Evolutionary conservation across 176 grass and related monocot genomes (phyloP), one percentile per base, ranked within the genome.

Genomic region (Carex myosuroides): DNA sequence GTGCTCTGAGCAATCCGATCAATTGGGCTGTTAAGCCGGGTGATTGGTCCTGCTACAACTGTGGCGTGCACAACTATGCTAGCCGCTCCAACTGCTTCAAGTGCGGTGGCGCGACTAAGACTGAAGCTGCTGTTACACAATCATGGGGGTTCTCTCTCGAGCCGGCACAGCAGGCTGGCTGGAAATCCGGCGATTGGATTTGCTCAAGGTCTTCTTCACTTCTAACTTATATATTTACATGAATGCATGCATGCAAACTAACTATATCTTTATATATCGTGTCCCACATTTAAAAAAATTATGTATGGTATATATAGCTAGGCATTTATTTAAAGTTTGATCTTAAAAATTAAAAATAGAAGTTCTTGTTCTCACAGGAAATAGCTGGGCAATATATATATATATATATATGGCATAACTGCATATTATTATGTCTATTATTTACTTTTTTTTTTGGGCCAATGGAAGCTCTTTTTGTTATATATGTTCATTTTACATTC

Each of bases 21-120:
- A 89, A 64, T 62, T 97, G 95, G 95, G 89, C 94, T 24, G 92
- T 97, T 8, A 97, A 97, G 87, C 95, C 95, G 1, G 95, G 95
- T 11, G 95, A 97, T 71, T 97, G 95, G 95, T 91, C 80, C 82
- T 97, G 95, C 87, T 83, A 69, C 70, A 81, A 87, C 65, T 97
- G 95, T 72, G 71, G 89, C 18, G 95, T 89, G 56, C 79, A 86
- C 86, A 97, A 97, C 92, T 97, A 89, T 64, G 94, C 95, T 57
- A 91, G 84, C 84, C 92, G 92, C 13, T 53, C 65, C 16, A 85
- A 39, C 83, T 97, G 95, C 90, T 94, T 97, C 84, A 97, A 97
- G 90, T 97, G 95, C 73, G 29, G 84, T 39, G 37, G 86, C 64
- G 79, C 95, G 33, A 86, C 84, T 67, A 97, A 92, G 90, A 88